Conservation (phyloP, 352 stramenopile genomes). For the Elongisporangium prolatum region DNA sequence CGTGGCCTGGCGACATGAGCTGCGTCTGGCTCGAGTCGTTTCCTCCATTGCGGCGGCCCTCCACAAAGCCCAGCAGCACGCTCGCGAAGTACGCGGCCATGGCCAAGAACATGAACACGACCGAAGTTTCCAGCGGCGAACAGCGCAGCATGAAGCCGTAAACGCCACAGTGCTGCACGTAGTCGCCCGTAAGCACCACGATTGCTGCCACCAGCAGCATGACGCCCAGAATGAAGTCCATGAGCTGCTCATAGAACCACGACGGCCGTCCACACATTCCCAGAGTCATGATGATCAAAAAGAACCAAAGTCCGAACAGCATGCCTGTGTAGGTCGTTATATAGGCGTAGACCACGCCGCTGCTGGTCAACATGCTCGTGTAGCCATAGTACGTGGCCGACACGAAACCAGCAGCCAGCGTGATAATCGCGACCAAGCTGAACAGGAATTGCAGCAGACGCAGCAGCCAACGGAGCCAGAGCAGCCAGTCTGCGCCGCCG, state of each 20-base stretch:
- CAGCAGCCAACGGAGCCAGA: conserved; percentile 33
- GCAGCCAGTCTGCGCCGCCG: conserved; percentile 17
- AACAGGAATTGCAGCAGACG: conserved; percentile 63
- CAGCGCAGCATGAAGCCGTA: conserved; percentile 74
- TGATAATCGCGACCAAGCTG: conserved; percentile 48
- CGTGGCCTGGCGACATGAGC: neutral
- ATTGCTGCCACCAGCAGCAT: conserved; percentile 60
- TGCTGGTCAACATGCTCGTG: conserved; percentile 64
- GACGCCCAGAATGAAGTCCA: conserved; percentile 51
- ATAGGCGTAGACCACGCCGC: conserved; percentile 45
- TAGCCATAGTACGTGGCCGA: conserved; percentile 61
- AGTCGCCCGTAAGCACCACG: conserved; percentile 64
- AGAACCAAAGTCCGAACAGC: conserved; percentile 49
- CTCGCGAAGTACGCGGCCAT: conserved; percentile 44
- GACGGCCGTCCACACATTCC: conserved; percentile 32
- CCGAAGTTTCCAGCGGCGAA: conserved; percentile 33
- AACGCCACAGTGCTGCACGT: conserved; percentile 50
- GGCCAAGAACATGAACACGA: conserved; percentile 67
- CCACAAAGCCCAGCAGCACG: conserved; percentile 32
- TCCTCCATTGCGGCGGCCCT: neutral
- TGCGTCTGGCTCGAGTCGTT: neutral
- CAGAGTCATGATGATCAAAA: conserved; percentile 41
- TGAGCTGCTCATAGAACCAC: conserved; percentile 36
- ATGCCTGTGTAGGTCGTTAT: conserved; percentile 66
- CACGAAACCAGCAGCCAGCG: conserved; percentile 56